Evolutionary conservation across 192 early-diverging fungal species (phyloP), one percentile per base, ranked within the genome.

Genomic region (Jimgerdemannia flammicorona): DNA sequence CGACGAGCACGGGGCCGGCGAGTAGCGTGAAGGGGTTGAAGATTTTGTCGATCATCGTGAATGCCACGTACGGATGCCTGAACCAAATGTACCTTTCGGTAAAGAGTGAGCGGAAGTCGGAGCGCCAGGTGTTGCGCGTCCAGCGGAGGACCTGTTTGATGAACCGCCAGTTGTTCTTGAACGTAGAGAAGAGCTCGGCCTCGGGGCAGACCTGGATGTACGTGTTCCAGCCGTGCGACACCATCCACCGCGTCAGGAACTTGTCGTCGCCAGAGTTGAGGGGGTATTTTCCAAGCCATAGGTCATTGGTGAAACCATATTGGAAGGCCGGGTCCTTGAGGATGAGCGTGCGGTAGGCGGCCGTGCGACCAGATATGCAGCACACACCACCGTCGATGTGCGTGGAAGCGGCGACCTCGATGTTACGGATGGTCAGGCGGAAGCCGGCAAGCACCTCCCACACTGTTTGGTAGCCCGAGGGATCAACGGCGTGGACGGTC

Each of bases 161-260:
- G 71, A 93, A 93, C 18, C 87, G 77, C 90, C 90, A 93, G 69
- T 93, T 91, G 80, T 91, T 87, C 79, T 93, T 93, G 81, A 93
- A 93, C 0, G 91, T 93, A 3, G 91, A 93, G 11, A 72, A 75
- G 4, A 93, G 78, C 44, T 93, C 91, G 69, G 88, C 91, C 75
- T 93, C 86, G 40, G 81, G 81, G 63, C 90, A 91, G 63, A 88
- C 81, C 69, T 93, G 91, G 4, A 91, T 87, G 78, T 87, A 89
- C 4, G 91, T 91, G 66, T 85, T 85, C 91, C 91, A 93, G 20
- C 84, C 83, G 74, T 91, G 88, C 3, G 83, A 91, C 18, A 90
- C 86, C 83, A 91, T 85, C 91, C 91, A 93, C 0, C 91, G 86
- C 3, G 91, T 93, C 76, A 93, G 77, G 73, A 91, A 93, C 72